Conservation (phyloP, 2,329 filamentous ascomycete species). For the Acephala macrosclerotiorum region DNA sequence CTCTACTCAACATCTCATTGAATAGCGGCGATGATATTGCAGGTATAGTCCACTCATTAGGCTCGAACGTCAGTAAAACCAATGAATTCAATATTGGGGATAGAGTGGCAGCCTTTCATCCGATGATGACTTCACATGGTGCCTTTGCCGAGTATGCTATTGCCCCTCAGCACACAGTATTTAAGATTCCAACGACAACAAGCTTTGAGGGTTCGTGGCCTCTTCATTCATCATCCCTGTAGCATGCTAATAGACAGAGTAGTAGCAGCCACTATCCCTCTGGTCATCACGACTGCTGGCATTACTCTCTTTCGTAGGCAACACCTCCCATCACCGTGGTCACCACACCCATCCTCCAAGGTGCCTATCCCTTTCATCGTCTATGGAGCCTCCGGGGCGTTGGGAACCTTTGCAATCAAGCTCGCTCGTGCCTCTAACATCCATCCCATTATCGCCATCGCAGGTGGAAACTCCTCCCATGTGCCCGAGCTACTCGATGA, state of each 20-base stretch:
- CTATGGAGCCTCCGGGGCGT: conserved; percentile 34
- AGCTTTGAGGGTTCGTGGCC: conserved; percentile 32
- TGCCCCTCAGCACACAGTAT: conserved; percentile 59
- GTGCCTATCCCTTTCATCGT: conserved; percentile 30
- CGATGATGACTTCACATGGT: conserved; percentile 57
- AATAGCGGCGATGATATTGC: conserved; percentile 55
- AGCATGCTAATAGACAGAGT: conserved; percentile 45
- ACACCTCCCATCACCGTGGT: conserved; percentile 47
- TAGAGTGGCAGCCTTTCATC: conserved; percentile 54
- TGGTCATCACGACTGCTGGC: conserved; percentile 50
- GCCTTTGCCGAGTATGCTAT: conserved; percentile 67
- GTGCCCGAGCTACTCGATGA: conserved; percentile 55
- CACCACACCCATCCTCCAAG: conserved; percentile 8
- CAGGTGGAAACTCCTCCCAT: conserved; percentile 53
- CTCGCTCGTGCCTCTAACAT: conserved; percentile 54
- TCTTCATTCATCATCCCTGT: no score
- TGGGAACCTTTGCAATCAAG: conserved; percentile 62
- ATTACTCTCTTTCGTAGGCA: conserved; percentile 46
- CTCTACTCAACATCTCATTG: neutral
- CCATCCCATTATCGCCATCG: conserved; percentile 64
- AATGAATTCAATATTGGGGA: conserved; percentile 45
- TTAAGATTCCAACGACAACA: conserved; percentile 41
- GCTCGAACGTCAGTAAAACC: conserved; percentile 47
- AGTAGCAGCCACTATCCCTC: conserved; percentile 52
- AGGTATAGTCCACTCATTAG: conserved; percentile 54